These are phyloP conservation scores for Scenedesmus sp. DNA, from an alignment of 163 green algal species.

Conservation along the genomic window DNA sequence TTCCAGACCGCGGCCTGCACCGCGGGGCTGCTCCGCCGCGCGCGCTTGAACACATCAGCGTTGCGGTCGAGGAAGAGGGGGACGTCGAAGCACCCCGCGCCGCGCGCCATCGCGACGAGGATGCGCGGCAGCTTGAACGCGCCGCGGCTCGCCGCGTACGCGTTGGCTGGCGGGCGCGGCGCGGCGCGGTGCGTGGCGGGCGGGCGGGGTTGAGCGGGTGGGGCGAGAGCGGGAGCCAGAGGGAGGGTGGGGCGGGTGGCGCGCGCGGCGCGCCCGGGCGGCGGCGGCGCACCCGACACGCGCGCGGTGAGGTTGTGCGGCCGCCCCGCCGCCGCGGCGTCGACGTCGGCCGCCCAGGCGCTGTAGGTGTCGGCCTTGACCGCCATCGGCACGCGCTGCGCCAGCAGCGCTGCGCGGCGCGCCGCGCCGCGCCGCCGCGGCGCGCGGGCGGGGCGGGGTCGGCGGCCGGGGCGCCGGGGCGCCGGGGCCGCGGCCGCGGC, in stretches of 20 bases:
- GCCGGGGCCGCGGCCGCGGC: too few relatives aligned
- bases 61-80: constrained; percentile 32
- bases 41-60: background rate
- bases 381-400: constrained; percentile 3
- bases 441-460: too few relatives aligned
- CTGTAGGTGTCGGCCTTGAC: constrained; percentile 38
- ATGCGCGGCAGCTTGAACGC: constrained; percentile 42
- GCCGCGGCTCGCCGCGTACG: constrained; percentile 20
- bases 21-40: too few relatives aligned
- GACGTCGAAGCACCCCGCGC: constrained; percentile 48
- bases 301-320: background rate
- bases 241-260: background rate
- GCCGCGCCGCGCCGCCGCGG: too few relatives aligned
- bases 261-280: background rate
- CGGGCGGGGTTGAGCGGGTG: background rate
- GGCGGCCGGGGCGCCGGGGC: too few relatives aligned
- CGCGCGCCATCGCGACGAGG: constrained; percentile 28
- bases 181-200: too few relatives aligned
- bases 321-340: background rate
- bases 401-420: constrained; percentile 19
- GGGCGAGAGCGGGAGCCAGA: background rate
- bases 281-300: background rate
- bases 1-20: too few relatives aligned
- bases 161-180: constrained; percentile 6
- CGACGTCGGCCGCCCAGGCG: background rate